Evolutionary conservation across 305 asterid genomes (phyloP).

Genomic region (Fraxinus velutina): DNA sequence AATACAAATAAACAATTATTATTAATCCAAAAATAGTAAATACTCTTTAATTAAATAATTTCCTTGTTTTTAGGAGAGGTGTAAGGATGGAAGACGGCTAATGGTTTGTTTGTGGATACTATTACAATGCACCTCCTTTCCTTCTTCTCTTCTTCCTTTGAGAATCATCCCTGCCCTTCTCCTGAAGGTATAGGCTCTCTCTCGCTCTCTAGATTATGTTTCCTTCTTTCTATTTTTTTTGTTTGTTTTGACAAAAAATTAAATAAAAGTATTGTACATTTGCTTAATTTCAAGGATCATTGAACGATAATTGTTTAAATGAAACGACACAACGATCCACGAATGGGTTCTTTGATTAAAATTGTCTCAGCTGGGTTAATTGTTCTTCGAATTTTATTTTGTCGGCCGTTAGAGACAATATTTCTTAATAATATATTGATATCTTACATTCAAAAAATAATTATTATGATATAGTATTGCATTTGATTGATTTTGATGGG

Average conservation of each 20-base stretch:
- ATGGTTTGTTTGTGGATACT: constrained; percentile 28
- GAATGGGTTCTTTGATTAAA: neutral
- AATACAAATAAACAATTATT: neutral
- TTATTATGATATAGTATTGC: neutral
- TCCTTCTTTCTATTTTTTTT: neutral
- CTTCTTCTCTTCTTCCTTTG: constrained; percentile 35
- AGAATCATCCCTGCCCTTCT: constrained; percentile 72
- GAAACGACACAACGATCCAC: neutral
- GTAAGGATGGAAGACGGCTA: constrained; percentile 42
- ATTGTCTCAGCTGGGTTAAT: neutral
- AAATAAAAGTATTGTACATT: too few species aligned
- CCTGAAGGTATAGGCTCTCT: constrained; percentile 54
- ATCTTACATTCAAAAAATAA: neutral
- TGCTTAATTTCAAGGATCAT: neutral
- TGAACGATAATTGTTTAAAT: neutral
- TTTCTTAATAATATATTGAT: neutral
- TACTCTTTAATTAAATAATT: constrained; percentile 9
- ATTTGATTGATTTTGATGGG: neutral
- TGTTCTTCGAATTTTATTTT: neutral
- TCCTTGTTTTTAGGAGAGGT: constrained; percentile 47
- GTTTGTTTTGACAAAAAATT: neutral
- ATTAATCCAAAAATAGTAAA: constrained; percentile 10
- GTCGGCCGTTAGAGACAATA: neutral
- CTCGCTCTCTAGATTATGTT: neutral
- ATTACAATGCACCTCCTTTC: constrained; percentile 44